Conservation (phyloP, 331 rosid genomes). For the Rhamnella rubrinervis region DNA sequence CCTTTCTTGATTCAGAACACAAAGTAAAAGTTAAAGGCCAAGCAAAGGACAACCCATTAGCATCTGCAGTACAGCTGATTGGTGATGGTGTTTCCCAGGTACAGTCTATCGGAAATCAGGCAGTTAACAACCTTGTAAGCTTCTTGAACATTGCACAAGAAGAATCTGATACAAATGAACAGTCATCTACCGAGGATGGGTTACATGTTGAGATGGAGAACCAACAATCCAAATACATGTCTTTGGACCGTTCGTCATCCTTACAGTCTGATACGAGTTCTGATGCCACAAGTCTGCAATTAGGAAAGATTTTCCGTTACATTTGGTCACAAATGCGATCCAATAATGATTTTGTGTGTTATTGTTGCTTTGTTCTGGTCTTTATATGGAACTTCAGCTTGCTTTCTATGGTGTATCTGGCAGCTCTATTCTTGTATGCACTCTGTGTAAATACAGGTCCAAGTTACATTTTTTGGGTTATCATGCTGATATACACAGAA, state of each 20-base stretch:
- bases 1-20: conserved; percentile 42
- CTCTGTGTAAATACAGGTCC: conserved; percentile 90
- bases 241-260: conserved; percentile 71
- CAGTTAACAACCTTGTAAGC: conserved; percentile 80
- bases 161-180: conserved; percentile 57
- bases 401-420: conserved; percentile 88
- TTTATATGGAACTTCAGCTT: conserved; percentile 96
- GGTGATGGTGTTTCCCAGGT: conserved; percentile 99
- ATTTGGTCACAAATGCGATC: conserved; percentile 95
- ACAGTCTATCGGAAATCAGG: conserved; percentile 93
- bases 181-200: conserved; percentile 49
- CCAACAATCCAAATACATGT: conserved; percentile 45
- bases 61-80: conserved; percentile 82
- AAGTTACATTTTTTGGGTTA: conserved; percentile 85
- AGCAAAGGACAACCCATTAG: conserved; percentile 70
- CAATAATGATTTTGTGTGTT: conserved; percentile 91
- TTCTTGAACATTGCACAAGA: conserved; percentile 75
- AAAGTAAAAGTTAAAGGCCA: conserved; percentile 50
- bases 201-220: conserved; percentile 84
- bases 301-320: conserved; percentile 78
- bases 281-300: conserved; percentile 80
- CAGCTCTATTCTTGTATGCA: conserved; percentile 88
- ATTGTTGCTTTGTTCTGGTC: conserved; percentile 84
- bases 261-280: conserved; percentile 79
- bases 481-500: conserved; percentile 86